Base-by-base conservation (phyloP, 2,329 filamentous ascomycete genomes). In the Paracoccidioides lutzii region DNA sequence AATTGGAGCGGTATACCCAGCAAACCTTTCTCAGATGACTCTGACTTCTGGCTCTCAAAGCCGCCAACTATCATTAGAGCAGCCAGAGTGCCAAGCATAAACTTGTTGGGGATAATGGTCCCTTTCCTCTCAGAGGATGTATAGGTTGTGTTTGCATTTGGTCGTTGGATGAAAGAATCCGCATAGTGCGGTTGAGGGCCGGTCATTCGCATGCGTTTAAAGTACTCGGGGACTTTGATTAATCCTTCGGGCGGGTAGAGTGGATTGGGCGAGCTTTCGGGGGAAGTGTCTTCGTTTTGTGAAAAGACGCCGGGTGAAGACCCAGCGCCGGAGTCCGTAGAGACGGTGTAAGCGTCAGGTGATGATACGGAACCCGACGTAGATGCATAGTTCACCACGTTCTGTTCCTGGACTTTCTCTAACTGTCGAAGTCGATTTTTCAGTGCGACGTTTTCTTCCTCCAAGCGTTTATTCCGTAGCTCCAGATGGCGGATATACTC, bases 401-500 rank as follows among this genome's bases (percentile, higher is more conserved):
- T 60, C 60, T 71, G 71, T 66, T 76, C 62, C 58, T 73, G 59
- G 8, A 73, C 74, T 56, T 81, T 89, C 44, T 90, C 87, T 14
- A 94, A 78, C 66, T 93, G 91, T 66, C 84, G 81, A 41, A 96
- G 81, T 35, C 88, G 82, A 48, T 83, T 82, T 69, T 91, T 90
- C 73, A 95, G 81, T 12, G 81, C 81, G 35, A 75, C 78, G 65
- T 95, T 90, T 67, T 97, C 90, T 48, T 95, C 88, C 53, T 84
- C 76, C 8, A 96, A 75, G 5, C 87, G 82, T 61, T 83, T 87
- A 64, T 95, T 95, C 10, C 90, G 83, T 73, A 94, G 94, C 70
- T 97, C 91, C 1, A 97, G 75, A 71, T 97, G 90, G 41, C 85
- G 82, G 61, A 97, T 97, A 64, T 97, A 97, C 68, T 97, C 91